Base-by-base conservation (phyloP, 176 grass and related monocot genomes). In the Avena insularis region DNA sequence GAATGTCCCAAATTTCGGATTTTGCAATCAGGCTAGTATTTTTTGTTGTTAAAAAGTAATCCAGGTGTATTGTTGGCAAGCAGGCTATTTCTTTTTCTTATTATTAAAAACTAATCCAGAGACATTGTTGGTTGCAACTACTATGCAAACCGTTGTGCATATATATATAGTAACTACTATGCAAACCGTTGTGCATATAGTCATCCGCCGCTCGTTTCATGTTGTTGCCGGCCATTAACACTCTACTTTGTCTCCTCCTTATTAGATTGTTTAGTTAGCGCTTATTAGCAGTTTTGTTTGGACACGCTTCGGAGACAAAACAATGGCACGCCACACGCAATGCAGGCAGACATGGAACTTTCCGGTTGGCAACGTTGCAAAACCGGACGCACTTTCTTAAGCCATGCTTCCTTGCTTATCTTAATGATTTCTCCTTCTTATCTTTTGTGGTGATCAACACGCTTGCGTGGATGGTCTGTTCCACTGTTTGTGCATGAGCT, bases 381-480 rank as follows among this genome's bases (percentile, higher is more conserved):
- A 57, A 74, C 23, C 3, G 61, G 51, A 16, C 63, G 47, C 33
- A 65, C 65, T 84, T 80, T 87, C 80, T 56, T 59, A 65, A 53
- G 48, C 45, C 35, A 36, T 79, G n/a, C 14, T 58, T 56, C 4
- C 77, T 36, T 36, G 4, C 35, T 3, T 36, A 36, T 36, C 35
- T 4, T 2, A 51, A 13, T 31, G 23, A 3, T 0, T 47, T 23
- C n/a, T 10, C 19, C 0, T 59, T 8, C 6, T 35, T 68, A 9
- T 58, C 40, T 17, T 6, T 9, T 20, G 9, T 14, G 9, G 31
- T 14, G 19, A 45, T 80, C 15, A 76, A 17, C 81, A 75, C 51
- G 59, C 7, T 70, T 75, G 60, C 51, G 62, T 12, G 53, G 82
- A 82, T 91, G 82, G 71, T 88, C 85, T 91, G 90, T 70, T 81